Evolutionary conservation across 75 land plant genomes (phyloP).

Genomic region (Picea sitchensis): DNA sequence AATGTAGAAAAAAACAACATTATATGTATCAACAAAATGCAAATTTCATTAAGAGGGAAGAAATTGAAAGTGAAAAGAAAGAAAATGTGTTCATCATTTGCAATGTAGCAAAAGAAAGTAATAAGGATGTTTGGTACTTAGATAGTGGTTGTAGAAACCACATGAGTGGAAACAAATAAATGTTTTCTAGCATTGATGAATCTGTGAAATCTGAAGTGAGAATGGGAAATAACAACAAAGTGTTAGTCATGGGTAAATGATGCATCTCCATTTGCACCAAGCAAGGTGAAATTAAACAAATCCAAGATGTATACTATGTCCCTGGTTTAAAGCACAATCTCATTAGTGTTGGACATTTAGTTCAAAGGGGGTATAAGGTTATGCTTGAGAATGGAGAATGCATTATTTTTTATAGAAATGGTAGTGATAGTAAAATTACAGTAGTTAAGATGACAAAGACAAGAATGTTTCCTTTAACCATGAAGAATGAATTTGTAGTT

Average conservation of each 20-base stretch:
- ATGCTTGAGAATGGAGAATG: too few species aligned
- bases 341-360: too few species aligned
- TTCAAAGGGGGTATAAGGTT: too few species aligned
- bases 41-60: neutral
- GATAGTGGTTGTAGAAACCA: slow-evolving; percentile 23
- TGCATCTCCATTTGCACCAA: neutral
- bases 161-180: slow-evolving; percentile 9
- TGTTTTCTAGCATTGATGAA: slow-evolving; percentile 21
- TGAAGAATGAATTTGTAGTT: too few species aligned
- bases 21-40: slow-evolving; percentile 4
- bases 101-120: neutral
- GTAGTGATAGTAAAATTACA: too few species aligned
- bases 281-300: neutral
- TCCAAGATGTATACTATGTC: neutral
- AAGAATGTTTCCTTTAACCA: too few species aligned
- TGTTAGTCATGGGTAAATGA: slow-evolving; percentile 6
- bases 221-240: slow-evolving; percentile 11
- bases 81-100: too few species aligned
- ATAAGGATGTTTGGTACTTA: slow-evolving; percentile 17
- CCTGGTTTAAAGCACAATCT: neutral
- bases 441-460: too few species aligned
- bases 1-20: slow-evolving; percentile 12
- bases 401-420: too few species aligned
- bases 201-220: slow-evolving; percentile 3
- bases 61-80: neutral